A percentile compares a stretch with the other conserved stretches of the same genome.
These are phyloP conservation scores for Nicotiana rustica DNA, from an alignment of 305 asterid genomes.

Conservation along the genomic window DNA sequence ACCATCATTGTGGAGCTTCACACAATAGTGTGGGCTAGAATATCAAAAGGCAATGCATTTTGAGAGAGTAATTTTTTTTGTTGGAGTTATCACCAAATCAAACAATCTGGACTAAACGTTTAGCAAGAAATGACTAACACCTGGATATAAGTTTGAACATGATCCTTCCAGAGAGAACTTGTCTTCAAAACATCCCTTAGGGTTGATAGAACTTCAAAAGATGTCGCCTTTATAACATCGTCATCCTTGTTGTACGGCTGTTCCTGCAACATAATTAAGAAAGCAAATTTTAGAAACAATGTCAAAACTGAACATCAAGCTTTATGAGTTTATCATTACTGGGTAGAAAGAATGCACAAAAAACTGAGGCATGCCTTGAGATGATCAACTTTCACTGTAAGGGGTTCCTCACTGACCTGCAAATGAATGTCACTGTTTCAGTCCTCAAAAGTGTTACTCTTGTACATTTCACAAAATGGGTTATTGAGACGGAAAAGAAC, in stretches of 20 bases:
- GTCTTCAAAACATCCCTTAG: slow-evolving; percentile 89
- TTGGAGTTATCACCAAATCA: slow-evolving; percentile 14
- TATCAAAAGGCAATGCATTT: neutral
- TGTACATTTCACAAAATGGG: slow-evolving; percentile 23
- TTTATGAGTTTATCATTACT: neutral
- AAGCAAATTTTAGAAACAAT: slow-evolving; percentile 32
- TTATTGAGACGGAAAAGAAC: neutral
- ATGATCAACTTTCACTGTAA: slow-evolving; percentile 93
- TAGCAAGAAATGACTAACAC: slow-evolving; percentile 48
- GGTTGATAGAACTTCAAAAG: slow-evolving; percentile 94
- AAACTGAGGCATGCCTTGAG: slow-evolving; percentile 69
- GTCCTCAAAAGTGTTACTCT: slow-evolving; percentile 30
- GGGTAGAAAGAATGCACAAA: slow-evolving; percentile 28
- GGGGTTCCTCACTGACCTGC: slow-evolving; percentile 98
- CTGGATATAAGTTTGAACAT: slow-evolving; percentile 95
- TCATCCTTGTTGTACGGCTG: slow-evolving; percentile 86
- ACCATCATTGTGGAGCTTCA: neutral
- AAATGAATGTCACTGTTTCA: slow-evolving; percentile 41
- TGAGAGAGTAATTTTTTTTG: neutral
- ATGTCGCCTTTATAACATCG: slow-evolving; percentile 94
- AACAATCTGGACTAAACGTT: neutral
- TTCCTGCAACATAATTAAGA: slow-evolving; percentile 63
- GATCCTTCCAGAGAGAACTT: slow-evolving; percentile 96
- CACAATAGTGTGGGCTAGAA: neutral
- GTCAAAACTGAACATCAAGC: neutral